phyloP scores from a whole-genome alignment of 2,329 filamentous ascomycete species.

The Ceratocystis cacaofunesta region DNA sequence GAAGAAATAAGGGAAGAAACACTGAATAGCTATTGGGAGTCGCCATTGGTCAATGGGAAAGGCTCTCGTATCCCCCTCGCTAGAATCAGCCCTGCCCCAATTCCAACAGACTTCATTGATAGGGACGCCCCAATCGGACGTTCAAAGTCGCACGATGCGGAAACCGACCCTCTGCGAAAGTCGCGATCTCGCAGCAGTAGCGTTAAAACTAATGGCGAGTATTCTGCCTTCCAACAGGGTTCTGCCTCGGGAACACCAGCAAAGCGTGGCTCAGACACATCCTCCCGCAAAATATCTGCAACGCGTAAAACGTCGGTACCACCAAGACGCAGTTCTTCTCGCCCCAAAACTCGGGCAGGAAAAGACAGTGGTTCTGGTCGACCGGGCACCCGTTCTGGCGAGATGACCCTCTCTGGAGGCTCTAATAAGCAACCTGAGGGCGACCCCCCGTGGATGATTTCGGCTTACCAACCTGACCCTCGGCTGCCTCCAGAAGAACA shows the following conservation, averaged over 20 bases:
- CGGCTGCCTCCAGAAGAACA: constrained; percentile 89
- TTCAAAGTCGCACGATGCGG: constrained; percentile 15
- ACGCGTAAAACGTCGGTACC: constrained; percentile 33
- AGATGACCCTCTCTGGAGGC: constrained; percentile 25
- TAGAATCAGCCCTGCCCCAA: constrained; percentile 62
- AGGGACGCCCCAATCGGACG: constrained; percentile 55
- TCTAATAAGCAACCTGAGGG: constrained; percentile 64
- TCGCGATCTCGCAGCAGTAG: constrained; percentile 57
- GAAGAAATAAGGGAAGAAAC: constrained; percentile 59
- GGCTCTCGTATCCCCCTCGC: constrained; percentile 78
- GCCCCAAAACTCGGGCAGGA: constrained; percentile 22
- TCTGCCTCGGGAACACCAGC: constrained; percentile 11
- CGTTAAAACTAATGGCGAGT: constrained; percentile 34
- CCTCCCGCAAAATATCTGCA: constrained; percentile 18
- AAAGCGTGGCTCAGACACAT: constrained; percentile 11
- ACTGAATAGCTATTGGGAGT: constrained; percentile 36
- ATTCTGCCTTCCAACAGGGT: not conserved
- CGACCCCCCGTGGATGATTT: constrained; percentile 87
- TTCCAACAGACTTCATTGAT: constrained; percentile 56
- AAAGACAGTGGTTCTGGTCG: constrained; percentile 47
- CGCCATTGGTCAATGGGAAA: constrained; percentile 26
- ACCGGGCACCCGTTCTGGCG: constrained; percentile 48
- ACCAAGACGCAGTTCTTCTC: constrained; percentile 27
- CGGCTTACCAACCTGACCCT: constrained; percentile 90
- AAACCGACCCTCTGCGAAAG: constrained; percentile 38